Evolutionary conservation across 2,329 filamentous ascomycete species (phyloP).

Genomic region (Exophiala bonariae): DNA sequence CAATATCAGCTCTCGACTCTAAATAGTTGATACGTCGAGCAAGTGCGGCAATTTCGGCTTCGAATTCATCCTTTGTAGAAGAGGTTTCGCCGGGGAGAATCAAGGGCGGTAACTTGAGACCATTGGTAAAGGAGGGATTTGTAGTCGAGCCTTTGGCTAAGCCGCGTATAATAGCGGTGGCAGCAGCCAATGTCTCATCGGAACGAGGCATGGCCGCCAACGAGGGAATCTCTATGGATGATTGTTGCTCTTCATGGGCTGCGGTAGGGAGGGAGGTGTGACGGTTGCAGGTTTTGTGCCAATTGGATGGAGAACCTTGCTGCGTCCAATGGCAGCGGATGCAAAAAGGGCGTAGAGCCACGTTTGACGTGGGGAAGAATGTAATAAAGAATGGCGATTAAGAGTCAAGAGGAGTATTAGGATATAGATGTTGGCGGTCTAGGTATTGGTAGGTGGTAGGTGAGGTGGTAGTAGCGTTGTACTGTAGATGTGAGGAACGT

Average conservation of each 20-base stretch:
- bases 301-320: conserved; percentile 16
- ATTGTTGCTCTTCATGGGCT: conserved; percentile 21
- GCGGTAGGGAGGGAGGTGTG: conserved; percentile 8
- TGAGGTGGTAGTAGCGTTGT: not conserved
- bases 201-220: conserved; percentile 43
- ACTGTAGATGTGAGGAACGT: not conserved
- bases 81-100: conserved; percentile 75
- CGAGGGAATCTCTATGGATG: conserved; percentile 14
- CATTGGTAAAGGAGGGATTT: conserved; percentile 48
- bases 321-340: conserved; percentile 26
- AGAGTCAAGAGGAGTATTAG: not conserved
- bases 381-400: not conserved
- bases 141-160: conserved; percentile 43
- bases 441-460: conserved; percentile 1
- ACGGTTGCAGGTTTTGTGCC: conserved; percentile 16
- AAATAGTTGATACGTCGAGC: conserved; percentile 76
- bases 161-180: conserved; percentile 45
- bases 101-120: conserved; percentile 55
- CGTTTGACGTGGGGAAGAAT: conserved; percentile 8
- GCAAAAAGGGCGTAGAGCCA: conserved; percentile 27
- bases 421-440: not conserved
- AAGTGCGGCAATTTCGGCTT: conserved; percentile 79
- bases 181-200: conserved; percentile 49
- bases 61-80: conserved; percentile 73
- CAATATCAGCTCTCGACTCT: conserved; percentile 71